Evolutionary conservation across 169 alveolate species (phyloP), one percentile per base, ranked within the genome.

Genomic region (Cytauxzoon felis): DNA sequence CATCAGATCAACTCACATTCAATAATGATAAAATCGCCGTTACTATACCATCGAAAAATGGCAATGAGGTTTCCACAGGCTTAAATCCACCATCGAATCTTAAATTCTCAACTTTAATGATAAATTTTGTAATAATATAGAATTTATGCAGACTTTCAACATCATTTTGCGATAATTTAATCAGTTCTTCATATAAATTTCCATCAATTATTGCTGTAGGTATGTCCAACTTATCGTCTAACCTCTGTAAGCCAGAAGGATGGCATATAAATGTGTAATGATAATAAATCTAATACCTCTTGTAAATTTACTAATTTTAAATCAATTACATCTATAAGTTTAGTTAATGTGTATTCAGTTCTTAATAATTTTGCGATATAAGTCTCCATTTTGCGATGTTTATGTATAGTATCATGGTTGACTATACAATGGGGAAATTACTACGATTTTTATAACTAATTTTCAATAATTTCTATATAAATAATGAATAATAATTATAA

Each of bases 171-270:
- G 52, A 40, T 23, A 66, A 24, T 32, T 13, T 18, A 8, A 56
- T 50, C 78, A 66, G 45, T 21, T 53, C 65, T 21, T 66, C 68
- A 36, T 66, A 38, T 27, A 43, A 18, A 24, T 38, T 27, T 1
- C 78, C 78, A 23, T 47, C 42, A 41, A 66, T 54, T 4, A 66
- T 26, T 57, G 7, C 43, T 30, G 78, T 54, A 1, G 65, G 65
- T 18, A 40, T 56, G 13, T 66, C 78, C 16, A 40, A 51, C 7
- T 68, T 68, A 11, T 9, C 23, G 7, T 21, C 23, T 19, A 52
- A 33, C 27, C 50, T 61, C 78, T 66, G 27, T 16, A 66, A 40
- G n/a, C n/a, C n/a, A n/a, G n/a, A n/a, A n/a, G 1, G 0, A 7
- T 13, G 7, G 5, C 13, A 30, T 53, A 5, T 8, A 9, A 38